A percentile compares a stretch with the other conserved stretches of the same genome.
Evolutionary conservation across 2,329 filamentous ascomycete species (phyloP).

Genomic region (Apiospora marii): DNA sequence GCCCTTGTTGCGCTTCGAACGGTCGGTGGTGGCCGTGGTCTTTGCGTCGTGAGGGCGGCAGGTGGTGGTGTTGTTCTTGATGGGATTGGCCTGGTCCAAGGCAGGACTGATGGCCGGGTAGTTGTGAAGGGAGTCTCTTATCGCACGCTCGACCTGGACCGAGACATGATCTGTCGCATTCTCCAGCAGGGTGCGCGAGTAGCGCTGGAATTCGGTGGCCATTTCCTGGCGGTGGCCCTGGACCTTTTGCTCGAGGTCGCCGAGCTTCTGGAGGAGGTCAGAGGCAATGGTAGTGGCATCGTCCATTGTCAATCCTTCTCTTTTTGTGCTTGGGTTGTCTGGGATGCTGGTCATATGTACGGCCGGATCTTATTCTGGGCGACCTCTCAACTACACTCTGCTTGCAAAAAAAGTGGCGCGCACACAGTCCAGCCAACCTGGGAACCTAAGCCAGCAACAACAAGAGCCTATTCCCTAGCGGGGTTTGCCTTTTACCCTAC

Average conservation of each 20-base stretch:
- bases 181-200: conserved; percentile 59
- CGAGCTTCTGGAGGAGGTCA: conserved; percentile 61
- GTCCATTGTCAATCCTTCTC: conserved; percentile 49
- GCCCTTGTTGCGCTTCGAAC: conserved; percentile 37
- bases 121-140: conserved; percentile 52
- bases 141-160: conserved; percentile 53
- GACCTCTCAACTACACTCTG: conserved; percentile 1
- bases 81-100: conserved; percentile 37
- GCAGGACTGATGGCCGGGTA: conserved; percentile 55
- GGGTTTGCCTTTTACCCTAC: conserved; percentile 26
- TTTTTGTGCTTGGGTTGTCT: conserved; percentile 20
- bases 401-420: neutral
- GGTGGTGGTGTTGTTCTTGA: conserved; percentile 40
- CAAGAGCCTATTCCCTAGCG: neutral
- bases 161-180: conserved; percentile 56
- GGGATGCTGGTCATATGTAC: conserved; percentile 1
- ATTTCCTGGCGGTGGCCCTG: conserved; percentile 64
- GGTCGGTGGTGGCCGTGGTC: conserved; percentile 33
- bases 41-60: conserved; percentile 22
- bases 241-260: conserved; percentile 65
- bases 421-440: neutral
- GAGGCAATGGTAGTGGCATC: conserved; percentile 58
- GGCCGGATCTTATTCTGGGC: neutral
- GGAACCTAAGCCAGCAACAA: conserved; percentile 4
- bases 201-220: conserved; percentile 63